These are phyloP conservation scores for Candolleomyces aberdarensis DNA, from an alignment of 768 basidiomycete species.

Conservation along the genomic window DNA sequence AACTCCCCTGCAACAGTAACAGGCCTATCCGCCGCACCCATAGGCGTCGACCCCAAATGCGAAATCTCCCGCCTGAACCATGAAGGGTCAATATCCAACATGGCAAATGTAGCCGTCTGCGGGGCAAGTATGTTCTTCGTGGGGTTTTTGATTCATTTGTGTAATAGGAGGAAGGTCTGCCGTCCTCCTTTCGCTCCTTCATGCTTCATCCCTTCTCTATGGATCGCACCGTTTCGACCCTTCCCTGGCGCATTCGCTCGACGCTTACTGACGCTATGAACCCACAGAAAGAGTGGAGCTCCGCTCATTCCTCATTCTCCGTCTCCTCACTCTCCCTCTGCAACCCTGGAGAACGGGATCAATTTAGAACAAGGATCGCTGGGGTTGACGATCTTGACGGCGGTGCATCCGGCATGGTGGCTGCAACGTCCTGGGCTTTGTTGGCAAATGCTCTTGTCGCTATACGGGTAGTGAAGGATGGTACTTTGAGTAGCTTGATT, in stretches of 20 bases:
- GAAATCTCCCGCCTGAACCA: slow-evolving; percentile 64
- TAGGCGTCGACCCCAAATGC: slow-evolving; percentile 81
- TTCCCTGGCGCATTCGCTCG: neutral
- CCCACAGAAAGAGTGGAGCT: slow-evolving; percentile 66
- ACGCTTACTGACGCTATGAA: neutral
- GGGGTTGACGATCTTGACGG: slow-evolving; percentile 63
- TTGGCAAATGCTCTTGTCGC: slow-evolving; percentile 75
- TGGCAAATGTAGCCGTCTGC: slow-evolving; percentile 83
- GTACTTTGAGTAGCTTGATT: slow-evolving; percentile 66
- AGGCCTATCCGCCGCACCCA: slow-evolving; percentile 54
- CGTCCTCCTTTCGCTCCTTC: neutral
- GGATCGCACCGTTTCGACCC: too few species aligned
- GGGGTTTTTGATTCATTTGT: slow-evolving; percentile 51
- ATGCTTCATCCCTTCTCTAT: neutral
- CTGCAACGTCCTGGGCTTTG: slow-evolving; percentile 75
- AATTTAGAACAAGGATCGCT: slow-evolving; percentile 75
- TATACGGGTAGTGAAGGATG: slow-evolving; percentile 93
- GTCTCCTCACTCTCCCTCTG: slow-evolving; percentile 69
- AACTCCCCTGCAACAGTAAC: slow-evolving; percentile 24
- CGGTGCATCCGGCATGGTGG: slow-evolving; percentile 80
- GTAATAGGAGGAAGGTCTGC: slow-evolving; percentile 61
- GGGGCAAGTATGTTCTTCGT: slow-evolving; percentile 64
- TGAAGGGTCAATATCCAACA: slow-evolving; percentile 68
- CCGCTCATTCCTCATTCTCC: slow-evolving; percentile 59
- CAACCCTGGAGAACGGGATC: slow-evolving; percentile 82